Evolutionary conservation across 1,284 basidiomycete genomes (phyloP).

Genomic region (Apiotrichum sp.): DNA sequence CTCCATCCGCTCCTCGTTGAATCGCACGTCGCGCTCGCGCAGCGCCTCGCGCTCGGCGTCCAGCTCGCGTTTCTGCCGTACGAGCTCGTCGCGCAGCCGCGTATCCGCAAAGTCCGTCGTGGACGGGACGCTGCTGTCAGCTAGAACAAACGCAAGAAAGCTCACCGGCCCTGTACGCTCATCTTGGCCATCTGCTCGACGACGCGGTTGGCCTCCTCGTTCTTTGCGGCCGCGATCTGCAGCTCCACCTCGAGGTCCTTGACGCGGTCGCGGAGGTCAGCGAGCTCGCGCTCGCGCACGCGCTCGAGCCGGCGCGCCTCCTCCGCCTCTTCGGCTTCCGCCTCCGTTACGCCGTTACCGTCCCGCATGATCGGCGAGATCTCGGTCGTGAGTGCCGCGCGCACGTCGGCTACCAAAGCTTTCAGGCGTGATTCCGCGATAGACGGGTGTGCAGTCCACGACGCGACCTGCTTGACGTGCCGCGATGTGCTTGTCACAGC

Average conservation of each 20-base stretch:
- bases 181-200: slow-evolving; percentile 32
- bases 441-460: slow-evolving; percentile 40
- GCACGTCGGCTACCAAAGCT: slow-evolving; percentile 27
- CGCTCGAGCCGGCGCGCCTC: slow-evolving; percentile 24
- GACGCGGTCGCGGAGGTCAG: slow-evolving; percentile 35
- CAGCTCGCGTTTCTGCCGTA: slow-evolving; percentile 47
- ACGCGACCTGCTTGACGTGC: slow-evolving; percentile 23
- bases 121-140: slow-evolving; percentile 7
- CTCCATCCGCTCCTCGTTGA: slow-evolving; percentile 57
- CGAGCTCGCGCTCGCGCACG: slow-evolving; percentile 23
- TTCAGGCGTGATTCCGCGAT: slow-evolving; percentile 38
- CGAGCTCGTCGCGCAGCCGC: slow-evolving; percentile 22
- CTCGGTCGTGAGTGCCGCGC: slow-evolving; percentile 21
- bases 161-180: slow-evolving; percentile 26
- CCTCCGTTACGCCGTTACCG: slow-evolving; percentile 2
- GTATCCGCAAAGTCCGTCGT: slow-evolving; percentile 20
- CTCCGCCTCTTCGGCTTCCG: slow-evolving; percentile 24
- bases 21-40: slow-evolving; percentile 57
- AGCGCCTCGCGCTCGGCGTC: slow-evolving; percentile 63
- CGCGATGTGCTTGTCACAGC: background rate
- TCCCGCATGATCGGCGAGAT: slow-evolving; percentile 2
- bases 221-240: slow-evolving; percentile 28
- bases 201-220: slow-evolving; percentile 35
- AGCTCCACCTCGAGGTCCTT: slow-evolving; percentile 45
- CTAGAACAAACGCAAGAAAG: background rate